Evolutionary conservation across 345 rosid species (phyloP).

Genomic region (Ceriops decandra): DNA sequence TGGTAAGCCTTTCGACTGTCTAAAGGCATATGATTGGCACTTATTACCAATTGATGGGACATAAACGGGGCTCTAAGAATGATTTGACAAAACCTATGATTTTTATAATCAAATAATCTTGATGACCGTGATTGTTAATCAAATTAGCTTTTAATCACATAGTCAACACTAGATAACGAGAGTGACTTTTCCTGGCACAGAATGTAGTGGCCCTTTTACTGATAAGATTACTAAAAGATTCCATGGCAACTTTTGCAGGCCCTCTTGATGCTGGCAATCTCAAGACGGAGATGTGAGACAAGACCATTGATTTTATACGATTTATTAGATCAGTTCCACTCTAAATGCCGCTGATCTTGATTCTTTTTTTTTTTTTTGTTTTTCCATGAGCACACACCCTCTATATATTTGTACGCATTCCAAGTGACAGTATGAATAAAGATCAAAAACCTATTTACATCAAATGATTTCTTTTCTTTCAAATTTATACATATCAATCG

Average conservation of each 20-base stretch:
- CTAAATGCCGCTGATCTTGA: slow-evolving; percentile 22
- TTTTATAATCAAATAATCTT: slow-evolving; percentile 9
- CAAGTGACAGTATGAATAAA: slow-evolving; percentile 34
- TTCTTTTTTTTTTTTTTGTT: slow-evolving; percentile 28
- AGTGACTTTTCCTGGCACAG: neutral
- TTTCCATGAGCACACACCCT: slow-evolving; percentile 25
- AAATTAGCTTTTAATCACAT: neutral
- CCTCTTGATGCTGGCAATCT: slow-evolving; percentile 39
- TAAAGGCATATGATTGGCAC: neutral
- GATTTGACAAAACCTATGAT: slow-evolving; percentile 9
- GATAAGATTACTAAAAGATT: slow-evolving; percentile 3
- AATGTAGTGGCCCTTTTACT: neutral
- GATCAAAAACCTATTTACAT: slow-evolving; percentile 25
- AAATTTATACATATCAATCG: neutral
- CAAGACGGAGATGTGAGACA: slow-evolving; percentile 59
- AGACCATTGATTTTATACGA: slow-evolving; percentile 9
- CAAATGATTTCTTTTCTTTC: slow-evolving; percentile 6
- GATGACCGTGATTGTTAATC: slow-evolving; percentile 18
- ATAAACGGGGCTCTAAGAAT: slow-evolving; percentile 10
- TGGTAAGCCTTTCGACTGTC: neutral
- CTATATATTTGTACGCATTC: slow-evolving; percentile 33
- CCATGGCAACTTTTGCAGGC: slow-evolving; percentile 38
- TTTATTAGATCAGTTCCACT: slow-evolving; percentile 16
- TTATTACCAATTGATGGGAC: neutral
- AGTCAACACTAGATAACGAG: neutral